Evolutionary conservation across 345 rosid genomes (phyloP).

Genomic region (Populus alba): DNA sequence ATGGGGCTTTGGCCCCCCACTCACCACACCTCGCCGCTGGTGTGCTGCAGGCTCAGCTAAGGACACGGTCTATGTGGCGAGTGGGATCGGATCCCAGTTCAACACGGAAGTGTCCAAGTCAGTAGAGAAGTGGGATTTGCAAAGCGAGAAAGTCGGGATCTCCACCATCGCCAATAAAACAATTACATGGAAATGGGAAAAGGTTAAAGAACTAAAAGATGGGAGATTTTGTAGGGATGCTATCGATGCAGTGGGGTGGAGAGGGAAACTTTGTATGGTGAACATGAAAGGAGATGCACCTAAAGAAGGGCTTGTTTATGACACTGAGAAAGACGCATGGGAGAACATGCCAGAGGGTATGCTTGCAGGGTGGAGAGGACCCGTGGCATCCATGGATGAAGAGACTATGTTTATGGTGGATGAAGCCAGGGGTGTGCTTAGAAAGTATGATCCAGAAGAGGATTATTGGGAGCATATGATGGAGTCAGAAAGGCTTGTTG

Average conservation of each 20-base stretch:
- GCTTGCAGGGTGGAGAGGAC: conserved; percentile 54
- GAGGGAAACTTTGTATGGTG: conserved; percentile 52
- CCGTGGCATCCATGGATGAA: conserved; percentile 53
- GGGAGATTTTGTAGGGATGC: conserved; percentile 50
- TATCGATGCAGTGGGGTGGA: conserved; percentile 49
- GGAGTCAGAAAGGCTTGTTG: conserved; percentile 24
- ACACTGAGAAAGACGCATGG: conserved; percentile 33
- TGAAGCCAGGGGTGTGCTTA: conserved; percentile 36
- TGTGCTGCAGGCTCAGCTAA: conserved; percentile 40
- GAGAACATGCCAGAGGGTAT: conserved; percentile 44
- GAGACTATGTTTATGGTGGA: conserved; percentile 40
- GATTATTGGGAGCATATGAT: conserved; percentile 39
- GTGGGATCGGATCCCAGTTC: conserved; percentile 45
- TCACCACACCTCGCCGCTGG: conserved; percentile 50
- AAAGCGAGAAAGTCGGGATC: background rate
- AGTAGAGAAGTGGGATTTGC: conserved; percentile 40
- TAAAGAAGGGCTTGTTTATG: conserved; percentile 41
- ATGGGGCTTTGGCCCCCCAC: conserved; percentile 45
- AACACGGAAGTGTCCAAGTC: conserved; percentile 40
- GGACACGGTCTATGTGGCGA: conserved; percentile 31
- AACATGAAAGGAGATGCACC: conserved; percentile 39
- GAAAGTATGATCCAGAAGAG: conserved; percentile 29
- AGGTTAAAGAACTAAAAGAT: conserved; percentile 28
- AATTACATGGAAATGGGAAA: conserved; percentile 32
- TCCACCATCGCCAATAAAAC: background rate